Conservation (phyloP, 2,329 filamentous ascomycete species). For the Macroventuria anomochaeta region DNA sequence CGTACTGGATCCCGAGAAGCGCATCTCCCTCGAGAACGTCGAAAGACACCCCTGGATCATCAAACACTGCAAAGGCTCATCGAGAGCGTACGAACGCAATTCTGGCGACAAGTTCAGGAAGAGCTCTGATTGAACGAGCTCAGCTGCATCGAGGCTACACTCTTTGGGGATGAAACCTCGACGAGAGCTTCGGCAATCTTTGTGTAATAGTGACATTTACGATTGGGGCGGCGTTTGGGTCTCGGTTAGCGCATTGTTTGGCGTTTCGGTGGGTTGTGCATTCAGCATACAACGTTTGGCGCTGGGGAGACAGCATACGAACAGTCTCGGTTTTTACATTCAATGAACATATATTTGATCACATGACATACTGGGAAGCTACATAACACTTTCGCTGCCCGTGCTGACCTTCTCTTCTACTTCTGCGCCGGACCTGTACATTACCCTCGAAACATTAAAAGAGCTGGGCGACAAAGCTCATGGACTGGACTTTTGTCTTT, state of each 20-base stretch:
- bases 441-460: too few relatives aligned
- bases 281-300: not conserved
- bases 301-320: too few relatives aligned
- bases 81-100: conserved; percentile 42
- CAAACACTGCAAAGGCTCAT: conserved; percentile 76
- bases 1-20: conserved; percentile 91
- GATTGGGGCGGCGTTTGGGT: not conserved
- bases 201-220: conserved; percentile 8
- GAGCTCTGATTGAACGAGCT: conserved; percentile 27
- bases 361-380: too few relatives aligned
- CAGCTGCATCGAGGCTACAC: not conserved
- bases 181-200: too few relatives aligned
- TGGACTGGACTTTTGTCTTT: too few relatives aligned
- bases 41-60: conserved; percentile 94
- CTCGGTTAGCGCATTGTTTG: conserved; percentile 5
- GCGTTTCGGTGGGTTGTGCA: not conserved
- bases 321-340: too few relatives aligned
- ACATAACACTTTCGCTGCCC: too few relatives aligned
- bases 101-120: conserved; percentile 38
- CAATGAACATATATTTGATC: too few relatives aligned
- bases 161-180: not conserved
- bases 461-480: too few relatives aligned
- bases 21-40: conserved; percentile 87
- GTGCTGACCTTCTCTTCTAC: too few relatives aligned
- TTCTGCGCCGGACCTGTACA: too few relatives aligned